phyloP scores from a whole-genome alignment of 441 rosid species.

The Adansonia madagascariensis region DNA sequence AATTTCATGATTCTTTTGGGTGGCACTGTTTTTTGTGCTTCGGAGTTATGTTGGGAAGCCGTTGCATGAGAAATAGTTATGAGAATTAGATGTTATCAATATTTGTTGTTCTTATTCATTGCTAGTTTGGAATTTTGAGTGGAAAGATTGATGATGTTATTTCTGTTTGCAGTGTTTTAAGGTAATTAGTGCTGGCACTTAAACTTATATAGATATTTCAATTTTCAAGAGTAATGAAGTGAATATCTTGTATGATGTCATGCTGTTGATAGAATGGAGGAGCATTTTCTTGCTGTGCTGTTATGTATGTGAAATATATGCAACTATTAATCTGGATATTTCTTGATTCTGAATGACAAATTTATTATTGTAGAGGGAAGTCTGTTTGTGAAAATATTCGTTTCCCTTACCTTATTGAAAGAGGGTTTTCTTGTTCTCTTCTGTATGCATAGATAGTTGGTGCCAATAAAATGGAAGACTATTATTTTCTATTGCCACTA shows the following conservation, averaged over 20 bases:
- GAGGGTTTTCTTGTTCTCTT: not conserved
- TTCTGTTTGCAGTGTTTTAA: not conserved
- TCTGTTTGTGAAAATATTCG: not conserved
- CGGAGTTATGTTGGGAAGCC: conserved; percentile 24
- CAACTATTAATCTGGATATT: not conserved
- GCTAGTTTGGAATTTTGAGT: conserved; percentile 6
- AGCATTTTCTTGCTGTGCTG: not conserved
- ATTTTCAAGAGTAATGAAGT: not conserved
- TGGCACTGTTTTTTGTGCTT: not conserved
- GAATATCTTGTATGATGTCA: not conserved
- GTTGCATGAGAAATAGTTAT: conserved; percentile 25
- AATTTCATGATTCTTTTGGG: not conserved
- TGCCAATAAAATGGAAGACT: too few species aligned
- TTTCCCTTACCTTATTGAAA: not conserved
- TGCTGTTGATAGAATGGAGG: too few species aligned
- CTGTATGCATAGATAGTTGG: not conserved
- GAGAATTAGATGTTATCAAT: conserved; percentile 20
- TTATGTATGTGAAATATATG: not conserved
- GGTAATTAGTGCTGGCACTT: not conserved
- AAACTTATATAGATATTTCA: not conserved
- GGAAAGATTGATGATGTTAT: conserved; percentile 7
- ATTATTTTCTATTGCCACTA: too few species aligned
- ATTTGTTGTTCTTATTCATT: not conserved
- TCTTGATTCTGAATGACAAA: not conserved
- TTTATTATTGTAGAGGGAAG: not conserved